Evolutionary conservation across 2,329 filamentous ascomycete genomes (phyloP).

Genomic region (Penicillium nordicum): DNA sequence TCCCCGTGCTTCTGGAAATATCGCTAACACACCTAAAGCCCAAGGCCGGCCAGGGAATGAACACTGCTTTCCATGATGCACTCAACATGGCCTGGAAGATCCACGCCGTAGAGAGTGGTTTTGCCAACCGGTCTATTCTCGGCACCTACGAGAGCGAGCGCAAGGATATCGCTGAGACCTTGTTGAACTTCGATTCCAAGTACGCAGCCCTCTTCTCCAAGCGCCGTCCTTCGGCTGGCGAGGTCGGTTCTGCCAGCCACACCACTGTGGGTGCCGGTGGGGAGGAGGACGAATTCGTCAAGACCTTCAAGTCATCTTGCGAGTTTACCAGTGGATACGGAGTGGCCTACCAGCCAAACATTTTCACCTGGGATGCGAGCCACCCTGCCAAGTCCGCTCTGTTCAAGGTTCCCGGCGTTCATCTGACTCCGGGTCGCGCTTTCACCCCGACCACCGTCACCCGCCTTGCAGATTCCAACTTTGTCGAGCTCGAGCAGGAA

Average conservation of each 20-base stretch:
- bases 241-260: slow-evolving; percentile 65
- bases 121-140: slow-evolving; percentile 70
- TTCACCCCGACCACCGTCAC: slow-evolving; percentile 79
- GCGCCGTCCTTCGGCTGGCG: slow-evolving; percentile 66
- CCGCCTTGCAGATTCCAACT: slow-evolving; percentile 81
- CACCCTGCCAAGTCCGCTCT: slow-evolving; percentile 69
- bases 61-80: slow-evolving; percentile 61
- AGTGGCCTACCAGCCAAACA: slow-evolving; percentile 77
- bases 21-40: slow-evolving; percentile 32
- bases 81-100: slow-evolving; percentile 96
- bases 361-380: slow-evolving; percentile 74
- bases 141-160: slow-evolving; percentile 85
- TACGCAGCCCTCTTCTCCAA: slow-evolving; percentile 89
- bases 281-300: slow-evolving; percentile 70
- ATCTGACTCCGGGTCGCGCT: slow-evolving; percentile 69
- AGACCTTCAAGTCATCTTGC: slow-evolving; percentile 85
- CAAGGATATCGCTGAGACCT: slow-evolving; percentile 76
- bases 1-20: neutral
- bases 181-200: slow-evolving; percentile 81
- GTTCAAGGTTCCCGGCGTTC: slow-evolving; percentile 64
- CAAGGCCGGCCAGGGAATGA: slow-evolving; percentile 64
- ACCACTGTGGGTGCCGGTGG: slow-evolving; percentile 25
- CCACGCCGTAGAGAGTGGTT: slow-evolving; percentile 79
- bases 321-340: slow-evolving; percentile 93
- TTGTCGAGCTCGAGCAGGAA: slow-evolving; percentile 86